phyloP scores from a whole-genome alignment of 108 stramenopile species.

The Nitzschia inconspicua region DNA sequence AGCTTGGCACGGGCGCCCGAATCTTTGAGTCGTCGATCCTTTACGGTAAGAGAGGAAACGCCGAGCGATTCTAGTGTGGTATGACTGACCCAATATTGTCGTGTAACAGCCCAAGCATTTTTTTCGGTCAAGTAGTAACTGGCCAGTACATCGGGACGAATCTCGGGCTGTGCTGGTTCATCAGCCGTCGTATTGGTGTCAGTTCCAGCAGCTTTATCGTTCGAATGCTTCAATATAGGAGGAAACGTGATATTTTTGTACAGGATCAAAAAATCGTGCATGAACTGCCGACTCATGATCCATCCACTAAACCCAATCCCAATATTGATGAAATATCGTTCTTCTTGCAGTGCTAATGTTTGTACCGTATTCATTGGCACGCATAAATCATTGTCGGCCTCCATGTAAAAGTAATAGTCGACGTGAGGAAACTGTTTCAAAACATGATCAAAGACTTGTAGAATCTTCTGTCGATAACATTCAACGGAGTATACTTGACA shows the following conservation, averaged over 20 bases:
- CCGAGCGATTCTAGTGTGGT: conserved; percentile 20
- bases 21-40: not conserved
- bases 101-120: conserved; percentile 28
- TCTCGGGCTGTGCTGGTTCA: not conserved
- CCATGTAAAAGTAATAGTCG: conserved; percentile 36
- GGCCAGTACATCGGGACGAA: conserved; percentile 24
- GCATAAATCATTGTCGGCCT: conserved; percentile 36
- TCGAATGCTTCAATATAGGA: no score
- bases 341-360: conserved; percentile 14
- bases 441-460: conserved; percentile 32
- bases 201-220: not conserved
- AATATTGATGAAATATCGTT: conserved; percentile 34
- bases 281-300: conserved; percentile 37
- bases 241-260: conserved; percentile 5
- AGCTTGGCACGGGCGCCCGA: conserved; percentile 2
- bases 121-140: conserved; percentile 19
- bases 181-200: not conserved
- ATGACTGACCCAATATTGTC: conserved; percentile 32
- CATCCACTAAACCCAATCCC: conserved; percentile 37
- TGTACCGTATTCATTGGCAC: conserved; percentile 22
- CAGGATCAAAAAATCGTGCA: conserved; percentile 19
- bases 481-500: conserved; percentile 25
- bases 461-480: conserved; percentile 30
- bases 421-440: conserved; percentile 12
- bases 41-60: conserved; percentile 20